Evolutionary conservation across 2,329 filamentous ascomycete species (phyloP).

Genomic region (Coniochaeta sp.): DNA sequence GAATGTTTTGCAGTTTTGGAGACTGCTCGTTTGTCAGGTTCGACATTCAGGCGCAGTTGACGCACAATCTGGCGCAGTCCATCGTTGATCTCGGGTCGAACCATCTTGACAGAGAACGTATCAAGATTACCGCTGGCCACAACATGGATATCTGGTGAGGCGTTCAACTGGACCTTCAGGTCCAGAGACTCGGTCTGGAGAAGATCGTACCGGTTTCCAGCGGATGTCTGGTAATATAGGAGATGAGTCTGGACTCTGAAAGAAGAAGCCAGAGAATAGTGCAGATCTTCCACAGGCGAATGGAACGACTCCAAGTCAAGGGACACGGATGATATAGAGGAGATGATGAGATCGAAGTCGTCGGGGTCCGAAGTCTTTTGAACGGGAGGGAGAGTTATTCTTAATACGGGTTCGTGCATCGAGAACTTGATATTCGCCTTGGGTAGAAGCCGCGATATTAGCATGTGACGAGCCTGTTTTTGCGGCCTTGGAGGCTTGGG

Average conservation of each 20-base stretch:
- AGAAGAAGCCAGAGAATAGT: constrained; percentile 80
- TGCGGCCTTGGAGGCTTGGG: constrained; percentile 31
- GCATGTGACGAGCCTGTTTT: constrained; percentile 49
- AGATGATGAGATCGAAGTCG: constrained; percentile 93
- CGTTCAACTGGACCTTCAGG: constrained; percentile 75
- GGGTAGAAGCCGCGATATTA: constrained; percentile 86
- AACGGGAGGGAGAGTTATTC: constrained; percentile 80
- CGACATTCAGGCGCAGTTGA: constrained; percentile 67
- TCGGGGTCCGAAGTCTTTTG: constrained; percentile 57
- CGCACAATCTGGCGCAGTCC: constrained; percentile 86
- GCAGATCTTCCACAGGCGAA: constrained; percentile 71
- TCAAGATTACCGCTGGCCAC: constrained; percentile 73
- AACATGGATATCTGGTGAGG: constrained; percentile 79
- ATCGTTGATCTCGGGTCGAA: constrained; percentile 86
- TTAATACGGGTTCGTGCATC: constrained; percentile 89
- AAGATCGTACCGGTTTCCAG: constrained; percentile 76
- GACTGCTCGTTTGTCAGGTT: constrained; percentile 50
- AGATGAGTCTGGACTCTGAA: constrained; percentile 80
- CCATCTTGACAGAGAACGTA: constrained; percentile 82
- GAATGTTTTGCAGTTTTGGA: constrained; percentile 44
- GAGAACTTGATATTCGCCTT: constrained; percentile 95
- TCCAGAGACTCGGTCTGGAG: constrained; percentile 85
- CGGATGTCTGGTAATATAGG: constrained; percentile 88
- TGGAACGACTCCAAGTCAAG: constrained; percentile 95
- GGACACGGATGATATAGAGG: constrained; percentile 87